Evolutionary conservation across 192 early-diverging fungal genomes (phyloP).

Genomic region (Backusella macrospora): DNA sequence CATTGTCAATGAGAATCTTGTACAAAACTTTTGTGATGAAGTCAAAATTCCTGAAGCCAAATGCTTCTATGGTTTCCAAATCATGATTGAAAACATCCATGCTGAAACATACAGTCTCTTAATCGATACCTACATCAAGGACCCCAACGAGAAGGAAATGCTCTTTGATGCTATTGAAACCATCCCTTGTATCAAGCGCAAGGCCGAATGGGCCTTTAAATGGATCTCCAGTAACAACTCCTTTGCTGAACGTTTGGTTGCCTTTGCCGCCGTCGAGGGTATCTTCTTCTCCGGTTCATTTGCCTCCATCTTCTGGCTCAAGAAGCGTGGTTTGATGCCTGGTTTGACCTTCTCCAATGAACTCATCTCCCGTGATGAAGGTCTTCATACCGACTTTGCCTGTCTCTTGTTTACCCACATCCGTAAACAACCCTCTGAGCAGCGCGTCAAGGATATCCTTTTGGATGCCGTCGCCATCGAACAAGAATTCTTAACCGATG

Average conservation of each 20-base stretch:
- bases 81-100: constrained; percentile 99
- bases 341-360: constrained; percentile 98
- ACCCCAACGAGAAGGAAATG: constrained; percentile 76
- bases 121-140: constrained; percentile 95
- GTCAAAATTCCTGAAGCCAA: constrained; percentile 93
- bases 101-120: constrained; percentile 93
- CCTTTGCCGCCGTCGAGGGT: constrained; percentile 97
- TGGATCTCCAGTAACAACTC: constrained; percentile 85
- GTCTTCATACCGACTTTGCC: constrained; percentile 96
- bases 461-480: constrained; percentile 91
- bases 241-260: constrained; percentile 91
- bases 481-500: constrained; percentile 94
- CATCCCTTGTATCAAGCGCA: constrained; percentile 92
- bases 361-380: constrained; percentile 96
- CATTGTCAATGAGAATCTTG: constrained; percentile 95
- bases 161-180: constrained; percentile 95
- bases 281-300: constrained; percentile 99
- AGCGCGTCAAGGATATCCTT: constrained; percentile 73
- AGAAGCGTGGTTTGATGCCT: constrained; percentile 98
- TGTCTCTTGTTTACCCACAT: constrained; percentile 90
- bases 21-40: constrained; percentile 87
- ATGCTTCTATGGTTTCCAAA: constrained; percentile 97
- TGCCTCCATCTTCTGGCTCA: constrained; percentile 99
- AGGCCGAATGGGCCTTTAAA: constrained; percentile 96
- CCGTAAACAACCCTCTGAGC: constrained; percentile 67